These are phyloP conservation scores for Pavlovales sp. DNA, from an alignment of 208 protist genomes.

Conservation along the genomic window DNA sequence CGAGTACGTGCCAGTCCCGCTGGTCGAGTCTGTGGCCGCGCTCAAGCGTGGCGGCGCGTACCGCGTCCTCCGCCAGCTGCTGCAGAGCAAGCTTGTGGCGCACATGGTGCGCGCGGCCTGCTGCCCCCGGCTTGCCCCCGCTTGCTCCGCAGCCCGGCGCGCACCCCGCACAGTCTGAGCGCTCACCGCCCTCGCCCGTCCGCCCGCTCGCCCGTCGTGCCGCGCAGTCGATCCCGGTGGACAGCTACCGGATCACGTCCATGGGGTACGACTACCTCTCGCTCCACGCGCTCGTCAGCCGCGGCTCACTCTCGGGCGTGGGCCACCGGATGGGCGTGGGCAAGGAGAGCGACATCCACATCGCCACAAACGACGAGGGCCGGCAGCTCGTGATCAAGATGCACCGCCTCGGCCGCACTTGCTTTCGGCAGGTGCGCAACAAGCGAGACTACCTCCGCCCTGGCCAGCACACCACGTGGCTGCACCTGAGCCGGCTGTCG, in stretches of 20 bases:
- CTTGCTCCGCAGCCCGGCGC: no score
- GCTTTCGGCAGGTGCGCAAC: conserved; percentile 90
- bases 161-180: no score
- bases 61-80: conserved; percentile 63
- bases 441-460: conserved; percentile 92
- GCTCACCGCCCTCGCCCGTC: no score
- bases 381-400: conserved; percentile 61
- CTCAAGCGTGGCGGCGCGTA: conserved; percentile 83
- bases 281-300: conserved; percentile 84
- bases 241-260: conserved; percentile 97
- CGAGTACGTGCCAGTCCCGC: conserved; percentile 83
- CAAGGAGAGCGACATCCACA: conserved; percentile 97
- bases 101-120: conserved; percentile 60
- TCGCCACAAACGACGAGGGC: conserved; percentile 75
- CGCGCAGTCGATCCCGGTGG: conserved; percentile 61
- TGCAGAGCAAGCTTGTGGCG: conserved; percentile 84
- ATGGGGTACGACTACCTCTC: conserved; percentile 97
- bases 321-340: conserved; percentile 96
- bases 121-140: no score
- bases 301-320: conserved; percentile 78
- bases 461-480: conserved; percentile 70
- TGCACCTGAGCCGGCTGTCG: conserved; percentile 95
- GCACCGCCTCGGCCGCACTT: conserved; percentile 89
- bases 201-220: no score
- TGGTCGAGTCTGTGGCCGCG: conserved; percentile 88